A percentile compares a stretch with the other conserved stretches of the same genome.
These are phyloP conservation scores for Eutrema salsugineum DNA, from an alignment of 441 rosid species.

Conservation along the genomic window DNA sequence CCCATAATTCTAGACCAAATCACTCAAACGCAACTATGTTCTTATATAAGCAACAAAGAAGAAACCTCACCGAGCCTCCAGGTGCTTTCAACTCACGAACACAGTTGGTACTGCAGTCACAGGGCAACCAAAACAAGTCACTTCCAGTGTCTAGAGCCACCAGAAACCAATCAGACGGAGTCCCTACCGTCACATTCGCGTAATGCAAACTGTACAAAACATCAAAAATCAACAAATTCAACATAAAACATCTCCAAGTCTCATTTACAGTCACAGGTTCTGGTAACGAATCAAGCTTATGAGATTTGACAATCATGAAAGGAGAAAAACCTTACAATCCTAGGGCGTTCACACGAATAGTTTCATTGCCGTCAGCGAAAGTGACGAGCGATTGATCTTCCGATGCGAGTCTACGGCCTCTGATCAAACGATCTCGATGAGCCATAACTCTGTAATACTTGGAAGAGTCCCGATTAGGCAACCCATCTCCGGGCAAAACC, in stretches of 20 bases:
- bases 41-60: neutral
- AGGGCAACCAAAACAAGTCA: conserved; percentile 95
- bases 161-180: conserved; percentile 73
- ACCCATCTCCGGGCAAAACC: conserved; percentile 40
- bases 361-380: conserved; percentile 77
- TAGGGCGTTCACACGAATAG: conserved; percentile 56
- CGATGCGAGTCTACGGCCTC: conserved; percentile 57
- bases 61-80: conserved; percentile 23
- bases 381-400: conserved; percentile 43
- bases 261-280: neutral
- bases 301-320: neutral
- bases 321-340: conserved; percentile 59
- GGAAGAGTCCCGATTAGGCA: conserved; percentile 56
- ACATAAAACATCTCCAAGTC: neutral
- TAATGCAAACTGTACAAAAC: conserved; percentile 65
- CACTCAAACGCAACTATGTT: too few species aligned
- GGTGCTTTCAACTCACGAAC: conserved; percentile 33
- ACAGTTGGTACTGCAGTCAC: conserved; percentile 76
- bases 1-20: neutral
- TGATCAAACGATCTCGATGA: conserved; percentile 56
- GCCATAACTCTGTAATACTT: conserved; percentile 72
- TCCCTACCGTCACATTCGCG: conserved; percentile 74
- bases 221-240: neutral
- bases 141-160: conserved; percentile 90
- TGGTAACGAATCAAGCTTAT: neutral